Percentiles rank a stretch among this genome's conserved stretches.
Evolutionary conservation across 148 eudicot genomes (phyloP).

Genomic region (Polygonum maritimum): DNA sequence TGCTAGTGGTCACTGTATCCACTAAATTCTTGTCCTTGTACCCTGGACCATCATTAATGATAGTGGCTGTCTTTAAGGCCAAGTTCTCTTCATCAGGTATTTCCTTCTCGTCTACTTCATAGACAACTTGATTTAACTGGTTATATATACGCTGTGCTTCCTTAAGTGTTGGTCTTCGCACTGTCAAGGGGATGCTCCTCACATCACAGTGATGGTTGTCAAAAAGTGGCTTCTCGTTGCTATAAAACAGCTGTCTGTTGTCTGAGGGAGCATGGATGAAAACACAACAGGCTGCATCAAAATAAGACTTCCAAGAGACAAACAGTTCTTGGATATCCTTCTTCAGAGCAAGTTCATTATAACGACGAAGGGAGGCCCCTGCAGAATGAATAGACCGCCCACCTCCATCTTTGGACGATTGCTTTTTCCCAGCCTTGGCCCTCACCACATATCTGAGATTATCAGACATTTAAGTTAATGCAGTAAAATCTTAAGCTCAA

Average conservation of each 20-base stretch:
- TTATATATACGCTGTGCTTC: conserved; percentile 64
- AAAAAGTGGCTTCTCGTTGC: conserved; percentile 58
- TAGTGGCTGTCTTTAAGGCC: conserved; percentile 16
- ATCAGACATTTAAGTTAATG: background rate
- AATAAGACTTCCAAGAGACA: conserved; percentile 77
- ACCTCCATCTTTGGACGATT: conserved; percentile 83
- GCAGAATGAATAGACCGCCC: conserved; percentile 82
- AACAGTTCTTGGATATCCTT: conserved; percentile 87
- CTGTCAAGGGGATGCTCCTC: conserved; percentile 58
- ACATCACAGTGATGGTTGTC: conserved; percentile 31
- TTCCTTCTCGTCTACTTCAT: conserved; percentile 38
- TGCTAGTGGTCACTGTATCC: conserved; percentile 14
- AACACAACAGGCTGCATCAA: conserved; percentile 57
- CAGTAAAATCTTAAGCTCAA: background rate
- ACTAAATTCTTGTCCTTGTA: conserved; percentile 16
- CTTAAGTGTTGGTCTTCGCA: conserved; percentile 77
- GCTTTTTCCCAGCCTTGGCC: conserved; percentile 91
- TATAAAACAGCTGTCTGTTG: conserved; percentile 67
- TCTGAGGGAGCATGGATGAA: conserved; percentile 73
- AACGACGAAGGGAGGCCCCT: conserved; percentile 87
- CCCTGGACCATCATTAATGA: conserved; percentile 9
- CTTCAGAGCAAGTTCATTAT: conserved; percentile 85
- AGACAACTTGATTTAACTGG: conserved; percentile 46
- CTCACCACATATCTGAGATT: conserved; percentile 75
- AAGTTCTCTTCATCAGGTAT: conserved; percentile 29